Percentiles rank a stretch among this genome's conserved stretches.
Conservation (phyloP, 2,329 filamentous ascomycete species). For the Lasiodiplodia sp. region DNA sequence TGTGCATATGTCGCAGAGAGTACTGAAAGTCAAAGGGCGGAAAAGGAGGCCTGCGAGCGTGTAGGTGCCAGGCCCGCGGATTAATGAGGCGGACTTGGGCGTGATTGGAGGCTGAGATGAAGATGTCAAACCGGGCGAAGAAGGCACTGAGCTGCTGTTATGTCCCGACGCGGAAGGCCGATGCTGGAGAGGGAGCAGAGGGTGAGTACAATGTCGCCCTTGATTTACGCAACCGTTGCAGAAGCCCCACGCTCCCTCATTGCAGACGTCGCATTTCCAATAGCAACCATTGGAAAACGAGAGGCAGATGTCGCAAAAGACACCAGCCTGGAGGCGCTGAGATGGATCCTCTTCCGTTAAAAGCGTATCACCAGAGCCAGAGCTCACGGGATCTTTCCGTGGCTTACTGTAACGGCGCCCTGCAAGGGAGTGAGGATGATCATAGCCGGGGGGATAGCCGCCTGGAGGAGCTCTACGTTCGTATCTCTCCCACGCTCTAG, state of each 20-base stretch:
- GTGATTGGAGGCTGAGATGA: slow-evolving; percentile 36
- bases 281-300: slow-evolving; percentile 81
- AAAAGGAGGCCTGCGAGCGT: slow-evolving; percentile 56
- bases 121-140: slow-evolving; percentile 44
- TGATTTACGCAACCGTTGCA: slow-evolving; percentile 88
- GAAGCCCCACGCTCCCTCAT: slow-evolving; percentile 93
- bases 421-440: slow-evolving; percentile 61
- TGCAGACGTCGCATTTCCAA: slow-evolving; percentile 88
- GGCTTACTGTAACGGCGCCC: slow-evolving; percentile 54
- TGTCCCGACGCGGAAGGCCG: slow-evolving; percentile 40
- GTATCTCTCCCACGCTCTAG: slow-evolving; percentile 73
- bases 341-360: slow-evolving; percentile 66
- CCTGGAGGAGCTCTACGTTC: slow-evolving; percentile 53
- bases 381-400: slow-evolving; percentile 27
- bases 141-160: slow-evolving; percentile 33
- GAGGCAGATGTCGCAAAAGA: slow-evolving; percentile 82
- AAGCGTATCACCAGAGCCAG: slow-evolving; percentile 34
- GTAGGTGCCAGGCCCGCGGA: slow-evolving; percentile 41
- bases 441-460: slow-evolving; percentile 50
- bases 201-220: slow-evolving; percentile 81
- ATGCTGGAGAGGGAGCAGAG: slow-evolving; percentile 78
- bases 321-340: slow-evolving; percentile 75
- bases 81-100: slow-evolving; percentile 44
- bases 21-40: slow-evolving; percentile 74
- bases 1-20: slow-evolving; percentile 80